Base-by-base conservation (phyloP, 2,329 filamentous ascomycete species). In the Ophiostoma himal-ulmi region DNA sequence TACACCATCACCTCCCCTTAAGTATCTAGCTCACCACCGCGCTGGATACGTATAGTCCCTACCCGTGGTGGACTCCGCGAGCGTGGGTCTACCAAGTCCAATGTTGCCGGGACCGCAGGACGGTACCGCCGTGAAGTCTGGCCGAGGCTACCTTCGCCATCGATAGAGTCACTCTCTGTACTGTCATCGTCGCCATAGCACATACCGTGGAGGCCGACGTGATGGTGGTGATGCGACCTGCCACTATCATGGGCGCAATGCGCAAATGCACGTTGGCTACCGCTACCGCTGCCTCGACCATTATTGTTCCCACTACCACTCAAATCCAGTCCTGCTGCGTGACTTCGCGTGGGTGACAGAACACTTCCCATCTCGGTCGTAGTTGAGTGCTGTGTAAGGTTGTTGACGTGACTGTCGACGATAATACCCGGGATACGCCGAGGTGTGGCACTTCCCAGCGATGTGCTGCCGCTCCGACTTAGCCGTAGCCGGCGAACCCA, bases 31-130 rank as follows among this genome's bases (percentile, higher is more conserved):
- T 74, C 52, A 0, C 74, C 71, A 7, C 74, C 74, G 26, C 71
- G 71, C 57, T 74, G 74, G 8, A 75, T 72, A 20, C 74, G 70
- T 57, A 75, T 44, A 4, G 70, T 73, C 6, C 70, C 70, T 5
- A 70, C 8, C 20, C 64, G 57, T 26, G 72, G 65, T 37, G 70
- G 39, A n/a, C 39, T 60, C 1, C 68, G 68, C 5, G 70, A 17
- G 44, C 44, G 57, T 8, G 65, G 22, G 0, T 70, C 68, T 10
- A 6, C 44, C 20, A 39, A 48, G 37, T 2, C 22, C 62, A 4
- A 20, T 17, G 26, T 62, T 20, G 26, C 37, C n/a, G 48, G 39
- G 6, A 41, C 22, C 17, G 65, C 62, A 22, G 62, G 62, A 22
- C 62, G 62, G 10, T 65, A 65, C 36, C 62, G 20, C 3, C 36